Evolutionary conservation across 1,284 basidiomycete genomes (phyloP), one percentile per base, ranked within the genome.

Genomic region (Trichosporon ovoides): DNA sequence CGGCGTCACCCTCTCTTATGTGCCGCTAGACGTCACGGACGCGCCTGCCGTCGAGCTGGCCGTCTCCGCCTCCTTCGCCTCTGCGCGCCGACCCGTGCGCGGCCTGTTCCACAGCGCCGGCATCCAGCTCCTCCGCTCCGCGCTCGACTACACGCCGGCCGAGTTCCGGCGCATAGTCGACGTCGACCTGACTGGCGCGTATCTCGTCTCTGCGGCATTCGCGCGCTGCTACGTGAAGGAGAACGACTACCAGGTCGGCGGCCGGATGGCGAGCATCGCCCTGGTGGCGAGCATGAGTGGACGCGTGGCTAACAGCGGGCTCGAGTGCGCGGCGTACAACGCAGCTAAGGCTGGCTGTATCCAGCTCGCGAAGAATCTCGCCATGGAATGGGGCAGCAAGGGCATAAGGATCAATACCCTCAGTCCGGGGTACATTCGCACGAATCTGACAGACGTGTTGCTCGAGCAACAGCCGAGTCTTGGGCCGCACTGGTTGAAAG

Each of bases 261-360:
- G 20, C 33, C 19, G 24, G 3, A 53, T 34, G 37, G 46, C 12
- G 31, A 89, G 87, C 64, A 88, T 92, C 66, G 82, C 89, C 62
- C 75, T 90, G 59, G 84, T 91, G 64, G 89, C 88, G 33, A 89
- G 87, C 56, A 91, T 92, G 87, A 89, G 87, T 43, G 89, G 89
- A 16, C 85, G 84, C 48, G 85, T 91, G 65, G 88, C 87, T 55
- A 91, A 91, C 78, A 84, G 79, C 76, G 89, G 63, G 5, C 68
- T 71, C 64, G 72, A 65, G 62, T 86, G 65, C 53, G 80, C 60
- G 6, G 58, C 59, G 16, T 64, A 58, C 59, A 58, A 54, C 76
- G 82, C 84, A 53, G 88, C 86, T 77, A 91, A 91, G 77, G 84
- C 87, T 2, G 89, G 86, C 2, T 86, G 91, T 7, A 74, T 89